Evolutionary conservation across 306 rosid species (phyloP).

Genomic region (Glycine soja): DNA sequence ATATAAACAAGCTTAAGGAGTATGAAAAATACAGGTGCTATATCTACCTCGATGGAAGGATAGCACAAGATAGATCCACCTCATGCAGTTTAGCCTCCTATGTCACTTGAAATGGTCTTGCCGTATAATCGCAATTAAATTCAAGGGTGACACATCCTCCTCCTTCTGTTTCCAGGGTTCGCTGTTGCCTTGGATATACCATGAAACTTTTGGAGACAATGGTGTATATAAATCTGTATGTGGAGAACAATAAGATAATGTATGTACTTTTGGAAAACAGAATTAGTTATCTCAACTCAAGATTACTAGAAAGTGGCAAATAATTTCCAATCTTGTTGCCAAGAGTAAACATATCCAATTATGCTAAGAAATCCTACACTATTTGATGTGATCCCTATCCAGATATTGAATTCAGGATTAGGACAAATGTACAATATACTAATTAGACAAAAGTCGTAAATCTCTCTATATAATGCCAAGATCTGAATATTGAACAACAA

Average conservation of each 20-base stretch:
- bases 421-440: neutral
- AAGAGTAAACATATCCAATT: neutral
- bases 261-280: conserved; percentile 6
- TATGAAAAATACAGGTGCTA: neutral
- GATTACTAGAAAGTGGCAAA: conserved; percentile 22
- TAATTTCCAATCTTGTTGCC: conserved; percentile 7
- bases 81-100: neutral
- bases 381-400: neutral
- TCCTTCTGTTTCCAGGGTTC: conserved; percentile 77
- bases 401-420: neutral
- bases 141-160: conserved; percentile 57
- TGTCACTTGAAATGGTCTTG: conserved; percentile 79
- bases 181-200: conserved; percentile 67
- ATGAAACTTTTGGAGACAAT: conserved; percentile 77
- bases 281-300: neutral
- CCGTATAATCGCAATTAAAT: conserved; percentile 57
- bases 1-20: conserved; percentile 23
- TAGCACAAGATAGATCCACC: conserved; percentile 14
- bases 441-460: conserved; percentile 17
- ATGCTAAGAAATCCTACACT: conserved; percentile 23
- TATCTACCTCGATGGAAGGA: conserved; percentile 23
- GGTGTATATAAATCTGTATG: conserved; percentile 70
- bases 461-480: conserved; percentile 2
- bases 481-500: neutral
- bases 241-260: conserved; percentile 30